Base-by-base conservation (phyloP, 2,329 filamentous ascomycete species). In the Fusarium sp. region DNA sequence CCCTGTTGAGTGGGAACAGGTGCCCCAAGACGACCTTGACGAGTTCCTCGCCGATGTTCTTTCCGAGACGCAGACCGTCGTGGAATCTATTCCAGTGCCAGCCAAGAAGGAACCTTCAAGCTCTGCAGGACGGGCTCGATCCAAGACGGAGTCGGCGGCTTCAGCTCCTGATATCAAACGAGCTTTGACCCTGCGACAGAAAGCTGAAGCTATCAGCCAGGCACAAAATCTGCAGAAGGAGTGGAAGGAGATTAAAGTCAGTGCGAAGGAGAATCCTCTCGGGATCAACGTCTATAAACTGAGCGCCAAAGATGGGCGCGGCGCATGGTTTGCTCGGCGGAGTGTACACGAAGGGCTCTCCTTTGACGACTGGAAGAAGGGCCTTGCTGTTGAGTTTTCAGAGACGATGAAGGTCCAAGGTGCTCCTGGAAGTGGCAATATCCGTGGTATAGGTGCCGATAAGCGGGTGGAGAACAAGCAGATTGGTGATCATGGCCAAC, bases 361-460 rank as follows among this genome's bases (percentile, higher is more conserved):
- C 0, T 97, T 97, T 80, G 87, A 89, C 25, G 91, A 89, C 78
- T 97, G 94, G 91, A 92, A 91, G 83, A 86, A 86, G 55, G 94
- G 92, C 6, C 87, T 98, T 77, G 87, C 93, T 79, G 86, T 86
- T 27, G 95, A 98, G 83, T 96, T 98, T 79, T 85, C 88, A 1
- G 92, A 95, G 81, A 94, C 91, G 20, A 83, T 97, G 80, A 90
- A 90, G 76, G 87, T 91, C 5, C 87, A 93, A 70, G 91, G 90
- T 22, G 87, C 88, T 27, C 91, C 92, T 1, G 92, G 93, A 3
- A 89, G 89, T 62, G 92, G 92, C 7, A 93, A 91, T 73, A 91
- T 98, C 52, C 87, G 95, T 73, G 95, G 95, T 3, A 94, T 98
- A 77, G 94, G 94, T 3, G 94, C 93, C 3, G 94, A 97, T 79